Evolutionary conservation across 768 basidiomycete genomes (phyloP).

Genomic region (Leccinum disarticulatum): DNA sequence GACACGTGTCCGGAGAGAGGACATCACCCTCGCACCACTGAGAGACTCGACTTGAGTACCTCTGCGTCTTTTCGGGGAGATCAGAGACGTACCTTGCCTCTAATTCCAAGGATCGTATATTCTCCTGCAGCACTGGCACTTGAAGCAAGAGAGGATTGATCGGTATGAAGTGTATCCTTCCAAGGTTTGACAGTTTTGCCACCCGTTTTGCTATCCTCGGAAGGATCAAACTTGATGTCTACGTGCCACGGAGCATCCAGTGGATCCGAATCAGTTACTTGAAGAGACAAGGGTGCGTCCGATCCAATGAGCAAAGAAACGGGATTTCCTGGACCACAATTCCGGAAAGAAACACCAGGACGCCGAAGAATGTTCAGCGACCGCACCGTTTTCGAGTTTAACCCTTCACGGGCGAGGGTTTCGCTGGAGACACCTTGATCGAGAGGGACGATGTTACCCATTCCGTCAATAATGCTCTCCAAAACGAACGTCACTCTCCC

Average conservation of each 20-base stretch:
- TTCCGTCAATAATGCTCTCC: slow-evolving; percentile 79
- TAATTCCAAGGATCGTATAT: slow-evolving; percentile 69
- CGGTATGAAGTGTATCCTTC: slow-evolving; percentile 60
- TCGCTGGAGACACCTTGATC: slow-evolving; percentile 32
- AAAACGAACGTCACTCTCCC: slow-evolving; percentile 74
- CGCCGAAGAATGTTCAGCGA: slow-evolving; percentile 70
- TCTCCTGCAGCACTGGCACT: slow-evolving; percentile 67
- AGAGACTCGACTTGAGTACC: slow-evolving; percentile 5
- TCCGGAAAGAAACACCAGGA: slow-evolving; percentile 69
- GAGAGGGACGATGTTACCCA: slow-evolving; percentile 70
- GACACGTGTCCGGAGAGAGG: slow-evolving; percentile 77
- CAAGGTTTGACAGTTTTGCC: slow-evolving; percentile 54
- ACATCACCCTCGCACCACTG: slow-evolving; percentile 81
- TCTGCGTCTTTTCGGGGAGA: not conserved
- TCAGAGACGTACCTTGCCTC: slow-evolving; percentile 53
- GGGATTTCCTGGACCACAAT: slow-evolving; percentile 71
- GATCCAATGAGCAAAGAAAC: slow-evolving; percentile 70
- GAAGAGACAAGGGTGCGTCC: slow-evolving; percentile 56
- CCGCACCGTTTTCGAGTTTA: slow-evolving; percentile 50
- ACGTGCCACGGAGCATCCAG: slow-evolving; percentile 71
- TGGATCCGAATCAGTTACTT: slow-evolving; percentile 52
- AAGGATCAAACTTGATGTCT: slow-evolving; percentile 60
- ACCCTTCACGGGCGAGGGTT: slow-evolving; percentile 20
- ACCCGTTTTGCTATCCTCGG: slow-evolving; percentile 36
- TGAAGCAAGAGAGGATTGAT: slow-evolving; percentile 46